Conservation (phyloP, 139 green algal species). For the Closterium sp. region DNA sequence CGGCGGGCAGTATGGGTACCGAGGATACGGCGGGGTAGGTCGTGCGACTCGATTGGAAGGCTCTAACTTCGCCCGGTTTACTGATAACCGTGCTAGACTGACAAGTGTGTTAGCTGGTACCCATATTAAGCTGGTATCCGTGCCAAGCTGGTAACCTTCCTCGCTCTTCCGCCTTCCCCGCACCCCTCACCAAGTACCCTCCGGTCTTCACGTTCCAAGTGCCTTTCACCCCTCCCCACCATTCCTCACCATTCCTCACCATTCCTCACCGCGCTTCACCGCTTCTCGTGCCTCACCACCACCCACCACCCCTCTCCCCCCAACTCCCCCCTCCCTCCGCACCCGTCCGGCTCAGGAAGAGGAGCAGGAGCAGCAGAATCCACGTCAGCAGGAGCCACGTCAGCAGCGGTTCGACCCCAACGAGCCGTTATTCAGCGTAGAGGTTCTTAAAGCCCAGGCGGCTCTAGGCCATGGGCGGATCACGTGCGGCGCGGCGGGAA, state of each 20-base stretch:
- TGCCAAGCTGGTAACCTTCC: too few relatives aligned
- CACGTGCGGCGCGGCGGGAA: conserved; percentile 31
- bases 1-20: not conserved
- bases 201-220: not conserved
- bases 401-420: not conserved
- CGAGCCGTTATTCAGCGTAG: conserved; percentile 34
- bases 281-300: not conserved
- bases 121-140: too few relatives aligned
- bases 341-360: not conserved
- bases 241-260: not conserved
- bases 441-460: conserved; percentile 36
- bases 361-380: not conserved
- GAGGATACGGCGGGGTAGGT: not conserved
- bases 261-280: too few relatives aligned
- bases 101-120: too few relatives aligned
- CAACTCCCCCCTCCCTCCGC: too few relatives aligned
- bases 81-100: too few relatives aligned
- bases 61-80: too few relatives aligned
- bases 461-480: conserved; percentile 26
- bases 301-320: too few relatives aligned
- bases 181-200: not conserved
- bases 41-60: not conserved
- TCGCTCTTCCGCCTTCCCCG: too few relatives aligned
- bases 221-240: not conserved
- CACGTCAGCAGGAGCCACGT: not conserved